Base-by-base conservation (phyloP, 768 basidiomycete species). In the Gautieria morchelliformis region DNA sequence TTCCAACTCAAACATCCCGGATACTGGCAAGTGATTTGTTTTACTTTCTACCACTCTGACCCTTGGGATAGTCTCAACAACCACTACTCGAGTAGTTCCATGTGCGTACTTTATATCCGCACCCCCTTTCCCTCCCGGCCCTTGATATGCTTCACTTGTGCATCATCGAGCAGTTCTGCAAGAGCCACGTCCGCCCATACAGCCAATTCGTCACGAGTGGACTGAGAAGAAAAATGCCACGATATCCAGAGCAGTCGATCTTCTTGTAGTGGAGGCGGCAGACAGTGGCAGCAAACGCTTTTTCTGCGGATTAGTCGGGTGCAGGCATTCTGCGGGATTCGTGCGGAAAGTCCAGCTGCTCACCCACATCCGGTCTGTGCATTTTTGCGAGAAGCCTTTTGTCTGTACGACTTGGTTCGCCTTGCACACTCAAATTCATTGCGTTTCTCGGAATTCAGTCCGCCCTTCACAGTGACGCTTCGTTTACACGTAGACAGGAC, bases 401-500 rank as follows among this genome's bases (percentile, higher is more conserved):
- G 24, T 42, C 24, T 55, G 53, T 30, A 55, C 41, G 41, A 55
- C 53, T 32, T 55, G 53, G 53, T 55, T 24, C 30, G 53, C 30
- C 44, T 46, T 19, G 37, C n/a, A 35, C 15, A 53, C 8, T 37
- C 17, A 14, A 12, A 2, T 19, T 12, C 8, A 15, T 19, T 19
- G 1, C 27, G 39, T 45, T 14, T 5, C 27, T 2, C 5, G 27
- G 27, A 27, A 47, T 48, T 32, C 4, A 32, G 30, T 15, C 22
- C 2, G 40, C 22, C 20, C 10, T 35, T 27, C 19, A 32, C 24
- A 57, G 56, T 27, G 27, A 50, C 17, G 35, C 44, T 4, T 33
- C 45, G 24, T 57, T 57, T 50, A 44, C 30, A 14, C 45, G 56
- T 20, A 57, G 47, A 57, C 56, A 57, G 42, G 56, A 57, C 46